These are phyloP conservation scores for Friedmanniomyces endolithicus DNA, from an alignment of 495 filamentous ascomycete genomes.

Conservation along the genomic window DNA sequence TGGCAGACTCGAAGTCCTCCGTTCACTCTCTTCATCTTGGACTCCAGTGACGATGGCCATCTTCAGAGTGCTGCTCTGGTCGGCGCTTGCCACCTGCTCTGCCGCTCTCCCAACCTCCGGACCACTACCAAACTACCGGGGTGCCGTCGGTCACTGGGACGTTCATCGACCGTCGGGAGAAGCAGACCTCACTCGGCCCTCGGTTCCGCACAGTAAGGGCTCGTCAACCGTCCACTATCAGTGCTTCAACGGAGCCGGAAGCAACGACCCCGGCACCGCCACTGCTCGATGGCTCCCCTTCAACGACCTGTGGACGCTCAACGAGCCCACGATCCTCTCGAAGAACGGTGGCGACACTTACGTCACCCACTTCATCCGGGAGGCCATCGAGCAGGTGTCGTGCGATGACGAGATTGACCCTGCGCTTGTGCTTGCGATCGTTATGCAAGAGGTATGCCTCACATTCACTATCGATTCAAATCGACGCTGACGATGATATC, in stretches of 20 bases:
- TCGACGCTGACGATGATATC: neutral
- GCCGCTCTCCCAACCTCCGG: no score
- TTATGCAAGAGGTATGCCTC: constrained; percentile 13
- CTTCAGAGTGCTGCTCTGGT: no score
- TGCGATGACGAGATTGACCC: constrained; percentile 4
- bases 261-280: neutral
- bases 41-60: no score
- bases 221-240: neutral
- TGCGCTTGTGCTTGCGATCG: constrained; percentile 2
- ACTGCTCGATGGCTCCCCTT: constrained; percentile 3
- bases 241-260: neutral
- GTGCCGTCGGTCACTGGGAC: no score
- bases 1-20: no score
- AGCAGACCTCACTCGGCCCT: no score
- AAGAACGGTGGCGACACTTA: constrained; percentile 8
- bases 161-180: no score
- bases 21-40: no score
- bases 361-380: neutral
- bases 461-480: neutral
- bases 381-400: constrained; percentile 9
- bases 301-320: constrained; percentile 3
- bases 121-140: no score
- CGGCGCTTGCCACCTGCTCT: no score
- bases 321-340: constrained; percentile 2
- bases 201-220: no score